Conservation (phyloP, 768 basidiomycete genomes). For the Agaricus bisporus region DNA sequence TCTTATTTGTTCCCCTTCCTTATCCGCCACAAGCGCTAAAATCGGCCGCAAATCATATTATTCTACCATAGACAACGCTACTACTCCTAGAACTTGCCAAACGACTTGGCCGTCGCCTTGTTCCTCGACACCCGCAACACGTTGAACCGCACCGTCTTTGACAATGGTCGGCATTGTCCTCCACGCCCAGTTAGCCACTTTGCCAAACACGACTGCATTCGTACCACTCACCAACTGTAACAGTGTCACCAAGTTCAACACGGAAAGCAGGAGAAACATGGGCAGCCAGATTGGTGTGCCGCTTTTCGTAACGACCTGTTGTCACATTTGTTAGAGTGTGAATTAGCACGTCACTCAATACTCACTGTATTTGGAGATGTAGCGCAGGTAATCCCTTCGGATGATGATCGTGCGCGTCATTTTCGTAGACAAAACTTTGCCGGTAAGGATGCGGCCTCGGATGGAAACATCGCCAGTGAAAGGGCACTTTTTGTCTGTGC, state of each 20-base stretch:
- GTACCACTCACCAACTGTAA: constrained; percentile 80
- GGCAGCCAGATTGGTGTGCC: constrained; percentile 97
- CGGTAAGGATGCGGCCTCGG: constrained; percentile 97
- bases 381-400: constrained; percentile 91
- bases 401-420: constrained; percentile 99
- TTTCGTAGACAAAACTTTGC: constrained; percentile 97
- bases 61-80: constrained; percentile 11
- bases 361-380: constrained; percentile 97
- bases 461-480: constrained; percentile 97
- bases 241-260: constrained; percentile 88
- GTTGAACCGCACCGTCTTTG: constrained; percentile 99
- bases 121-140: constrained; percentile 92
- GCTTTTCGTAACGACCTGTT: constrained; percentile 93
- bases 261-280: constrained; percentile 99
- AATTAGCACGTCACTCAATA: constrained; percentile 13
- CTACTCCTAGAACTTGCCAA: constrained; percentile 79
- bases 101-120: constrained; percentile 87
- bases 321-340: constrained; percentile 5
- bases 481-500: constrained; percentile 97
- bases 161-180: constrained; percentile 99
- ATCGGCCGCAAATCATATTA: constrained; percentile 10
- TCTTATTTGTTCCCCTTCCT: constrained; percentile 23
- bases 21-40: constrained; percentile 6
- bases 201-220: neutral
- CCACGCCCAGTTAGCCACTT: constrained; percentile 9